Evolutionary conservation across 768 basidiomycete species (phyloP).

Genomic region (Leccinum uliginosum): DNA sequence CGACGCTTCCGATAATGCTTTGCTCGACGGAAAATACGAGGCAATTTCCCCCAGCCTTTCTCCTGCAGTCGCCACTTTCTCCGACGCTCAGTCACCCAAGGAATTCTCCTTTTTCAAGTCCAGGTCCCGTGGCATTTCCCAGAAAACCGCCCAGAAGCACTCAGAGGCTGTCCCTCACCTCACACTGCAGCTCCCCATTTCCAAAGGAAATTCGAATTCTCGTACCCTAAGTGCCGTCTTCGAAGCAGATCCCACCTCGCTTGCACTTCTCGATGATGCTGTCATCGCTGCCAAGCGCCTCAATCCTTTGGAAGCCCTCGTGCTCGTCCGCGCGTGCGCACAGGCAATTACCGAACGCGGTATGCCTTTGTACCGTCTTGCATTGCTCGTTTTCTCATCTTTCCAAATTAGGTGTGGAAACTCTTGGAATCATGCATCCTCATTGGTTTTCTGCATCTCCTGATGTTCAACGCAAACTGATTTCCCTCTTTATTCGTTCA

Average conservation of each 20-base stretch:
- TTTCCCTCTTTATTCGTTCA: constrained; percentile 67
- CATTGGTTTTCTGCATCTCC: constrained; percentile 78
- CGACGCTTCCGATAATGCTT: constrained; percentile 37
- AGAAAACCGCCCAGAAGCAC: constrained; percentile 33
- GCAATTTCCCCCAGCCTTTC: constrained; percentile 50
- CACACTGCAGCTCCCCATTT: constrained; percentile 56
- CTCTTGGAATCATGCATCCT: constrained; percentile 80
- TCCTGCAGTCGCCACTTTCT: constrained; percentile 27
- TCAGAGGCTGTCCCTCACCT: constrained; percentile 45
- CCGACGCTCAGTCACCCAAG: constrained; percentile 22
- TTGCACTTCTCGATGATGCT: constrained; percentile 45
- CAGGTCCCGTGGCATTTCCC: constrained; percentile 39
- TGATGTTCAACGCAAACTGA: constrained; percentile 60
- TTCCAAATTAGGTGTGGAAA: constrained; percentile 58
- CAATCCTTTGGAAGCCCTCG: constrained; percentile 57
- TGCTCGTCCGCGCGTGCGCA: constrained; percentile 66
- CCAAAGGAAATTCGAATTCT: constrained; percentile 44
- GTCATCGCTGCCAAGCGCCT: constrained; percentile 56
- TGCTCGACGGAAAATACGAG: constrained; percentile 75
- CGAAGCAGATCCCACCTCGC: constrained; percentile 52
- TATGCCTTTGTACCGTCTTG: constrained; percentile 28
- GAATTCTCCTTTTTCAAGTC: constrained; percentile 49
- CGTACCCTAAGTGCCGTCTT: constrained; percentile 54
- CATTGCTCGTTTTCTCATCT: constrained; percentile 4
- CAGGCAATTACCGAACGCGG: constrained; percentile 62